These are phyloP conservation scores for Sarcodon sp. DNA, from an alignment of 768 basidiomycete species.

Conservation along the genomic window DNA sequence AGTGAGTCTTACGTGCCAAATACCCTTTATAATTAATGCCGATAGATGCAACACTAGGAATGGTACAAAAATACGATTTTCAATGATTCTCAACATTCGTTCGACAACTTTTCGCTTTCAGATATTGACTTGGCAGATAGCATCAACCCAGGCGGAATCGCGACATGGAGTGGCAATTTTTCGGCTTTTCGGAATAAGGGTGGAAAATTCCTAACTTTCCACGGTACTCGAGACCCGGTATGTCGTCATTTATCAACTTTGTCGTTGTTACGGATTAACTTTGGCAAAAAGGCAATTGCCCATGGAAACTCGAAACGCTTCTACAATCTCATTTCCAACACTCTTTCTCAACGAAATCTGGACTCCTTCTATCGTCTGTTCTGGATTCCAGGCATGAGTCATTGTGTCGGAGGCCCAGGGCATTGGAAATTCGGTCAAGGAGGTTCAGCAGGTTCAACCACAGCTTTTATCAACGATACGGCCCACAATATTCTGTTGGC, in stretches of 20 bases:
- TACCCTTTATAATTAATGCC: background rate
- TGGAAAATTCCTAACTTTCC: background rate
- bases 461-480: too few species aligned
- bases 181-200: background rate
- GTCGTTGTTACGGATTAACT: too few species aligned
- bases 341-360: background rate
- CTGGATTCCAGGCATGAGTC: background rate
- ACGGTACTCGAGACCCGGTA: background rate
- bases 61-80: background rate
- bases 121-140: background rate
- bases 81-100: background rate
- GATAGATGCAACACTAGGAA: background rate
- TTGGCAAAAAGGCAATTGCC: background rate
- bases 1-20: background rate
- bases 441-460: too few species aligned
- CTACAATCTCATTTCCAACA: background rate
- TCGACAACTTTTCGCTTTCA: background rate
- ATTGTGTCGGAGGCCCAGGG: background rate
- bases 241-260: background rate
- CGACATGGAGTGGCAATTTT: background rate
- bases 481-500: conserved; percentile 16
- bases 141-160: background rate
- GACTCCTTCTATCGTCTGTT: background rate
- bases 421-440: background rate
- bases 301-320: background rate